These are phyloP conservation scores for Ustilago xerochloae DNA, from an alignment of 1,284 basidiomycete species.

Conservation along the genomic window DNA sequence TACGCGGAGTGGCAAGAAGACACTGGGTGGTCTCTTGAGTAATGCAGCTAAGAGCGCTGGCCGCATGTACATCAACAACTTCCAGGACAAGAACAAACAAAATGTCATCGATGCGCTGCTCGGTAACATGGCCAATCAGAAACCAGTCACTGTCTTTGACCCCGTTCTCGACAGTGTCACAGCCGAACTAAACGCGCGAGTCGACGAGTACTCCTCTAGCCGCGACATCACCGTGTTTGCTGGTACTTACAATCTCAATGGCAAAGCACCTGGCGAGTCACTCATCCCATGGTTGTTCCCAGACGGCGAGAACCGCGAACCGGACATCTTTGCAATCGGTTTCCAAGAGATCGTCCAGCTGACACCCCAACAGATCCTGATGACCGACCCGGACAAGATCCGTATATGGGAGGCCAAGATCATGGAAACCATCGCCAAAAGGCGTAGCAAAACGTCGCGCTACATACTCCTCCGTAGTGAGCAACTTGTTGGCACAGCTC, in stretches of 20 bases:
- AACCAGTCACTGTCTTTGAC: constrained; percentile 89
- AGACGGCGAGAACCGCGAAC: constrained; percentile 64
- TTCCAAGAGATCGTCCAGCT: constrained; percentile 99
- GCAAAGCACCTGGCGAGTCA: constrained; percentile 81
- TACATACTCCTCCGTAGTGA: constrained; percentile 92
- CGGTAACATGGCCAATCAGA: constrained; percentile 88
- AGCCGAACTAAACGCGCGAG: constrained; percentile 72
- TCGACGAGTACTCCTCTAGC: constrained; percentile 85
- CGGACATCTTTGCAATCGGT: constrained; percentile 70
- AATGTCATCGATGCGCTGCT: constrained; percentile 93
- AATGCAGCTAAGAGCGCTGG: constrained; percentile 89
- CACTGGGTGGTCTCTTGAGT: constrained; percentile 74
- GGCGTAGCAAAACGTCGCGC: constrained; percentile 76
- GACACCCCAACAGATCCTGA: constrained; percentile 89
- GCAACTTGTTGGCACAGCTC: constrained; percentile 93
- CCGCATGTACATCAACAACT: constrained; percentile 93
- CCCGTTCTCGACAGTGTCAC: constrained; percentile 87
- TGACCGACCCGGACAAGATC: constrained; percentile 90
- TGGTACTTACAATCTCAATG: constrained; percentile 97
- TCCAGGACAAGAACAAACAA: constrained; percentile 95
- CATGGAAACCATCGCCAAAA: constrained; percentile 79
- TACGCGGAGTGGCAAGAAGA: constrained; percentile 91
- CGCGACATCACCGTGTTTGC: constrained; percentile 80
- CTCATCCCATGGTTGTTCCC: constrained; percentile 92
- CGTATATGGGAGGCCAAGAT: constrained; percentile 83